Percentiles rank a stretch among this genome's conserved stretches.
phyloP scores from a whole-genome alignment of 441 rosid species.

The Eutrema salsugineum region DNA sequence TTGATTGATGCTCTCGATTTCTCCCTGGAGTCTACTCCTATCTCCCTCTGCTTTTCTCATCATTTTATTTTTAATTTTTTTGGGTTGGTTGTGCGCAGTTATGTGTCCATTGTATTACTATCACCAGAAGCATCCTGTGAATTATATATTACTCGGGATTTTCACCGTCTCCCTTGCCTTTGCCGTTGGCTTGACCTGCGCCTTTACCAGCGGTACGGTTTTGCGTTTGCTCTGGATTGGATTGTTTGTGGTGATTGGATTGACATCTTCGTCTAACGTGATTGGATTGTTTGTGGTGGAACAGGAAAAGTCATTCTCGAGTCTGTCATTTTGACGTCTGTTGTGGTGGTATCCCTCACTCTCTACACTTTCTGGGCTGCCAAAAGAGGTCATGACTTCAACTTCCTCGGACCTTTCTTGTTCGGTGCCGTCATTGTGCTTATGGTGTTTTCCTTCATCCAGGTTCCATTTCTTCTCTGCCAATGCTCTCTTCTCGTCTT shows the following conservation, averaged over 20 bases:
- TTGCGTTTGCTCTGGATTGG: background rate
- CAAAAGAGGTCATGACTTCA: slow-evolving; percentile 76
- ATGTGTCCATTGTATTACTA: slow-evolving; percentile 72
- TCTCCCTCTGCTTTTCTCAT: too few species aligned
- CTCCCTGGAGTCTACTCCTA: too few species aligned
- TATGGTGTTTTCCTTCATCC: slow-evolving; percentile 62
- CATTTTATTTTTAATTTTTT: too few species aligned
- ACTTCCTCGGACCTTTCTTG: slow-evolving; percentile 82
- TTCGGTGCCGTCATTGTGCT: slow-evolving; percentile 66
- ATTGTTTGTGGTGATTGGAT: background rate
- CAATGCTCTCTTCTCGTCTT: too few species aligned
- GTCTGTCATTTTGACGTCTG: slow-evolving; percentile 62
- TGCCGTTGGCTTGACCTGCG: slow-evolving; percentile 76
- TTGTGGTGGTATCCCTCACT: slow-evolving; percentile 68
- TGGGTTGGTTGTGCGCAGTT: slow-evolving; percentile 42
- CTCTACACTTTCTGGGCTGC: slow-evolving; percentile 92
- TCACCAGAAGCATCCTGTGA: slow-evolving; percentile 83
- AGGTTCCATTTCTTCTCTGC: slow-evolving; percentile 37
- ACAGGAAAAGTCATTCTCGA: slow-evolving; percentile 79
- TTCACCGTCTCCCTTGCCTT: slow-evolving; percentile 67
- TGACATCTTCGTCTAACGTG: background rate
- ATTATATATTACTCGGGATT: slow-evolving; percentile 61
- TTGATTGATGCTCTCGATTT: too few species aligned
- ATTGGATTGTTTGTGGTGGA: background rate
- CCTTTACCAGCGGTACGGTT: slow-evolving; percentile 61